These are phyloP conservation scores for Pythium coloratum DNA, from an alignment of 352 stramenopile species.

Conservation along the genomic window DNA sequence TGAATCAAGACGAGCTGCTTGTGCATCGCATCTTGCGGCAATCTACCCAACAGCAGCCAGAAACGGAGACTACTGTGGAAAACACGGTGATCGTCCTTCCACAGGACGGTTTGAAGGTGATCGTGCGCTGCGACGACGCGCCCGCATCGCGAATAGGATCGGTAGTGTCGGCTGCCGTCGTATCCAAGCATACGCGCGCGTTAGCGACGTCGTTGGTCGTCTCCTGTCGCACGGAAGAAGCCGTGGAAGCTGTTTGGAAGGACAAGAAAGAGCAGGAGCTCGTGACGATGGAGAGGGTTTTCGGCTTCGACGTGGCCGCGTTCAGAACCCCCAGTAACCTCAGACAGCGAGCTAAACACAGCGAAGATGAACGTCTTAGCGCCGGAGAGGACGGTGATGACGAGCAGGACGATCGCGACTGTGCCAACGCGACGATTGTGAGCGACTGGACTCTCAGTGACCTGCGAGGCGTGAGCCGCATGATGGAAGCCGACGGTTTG, in stretches of 20 bases:
- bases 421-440: constrained; percentile 25
- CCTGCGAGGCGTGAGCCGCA: constrained; percentile 23
- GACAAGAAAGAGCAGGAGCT: constrained; percentile 2
- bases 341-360: background rate
- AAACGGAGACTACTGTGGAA: background rate
- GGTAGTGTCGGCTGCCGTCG: background rate
- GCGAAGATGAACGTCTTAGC: background rate
- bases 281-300: constrained; percentile 10
- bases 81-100: background rate
- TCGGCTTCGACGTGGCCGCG: constrained; percentile 26
- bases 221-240: background rate
- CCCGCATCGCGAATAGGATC: constrained; percentile 14
- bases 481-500: constrained; percentile 24
- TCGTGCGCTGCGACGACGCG: constrained; percentile 19
- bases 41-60: background rate
- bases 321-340: background rate
- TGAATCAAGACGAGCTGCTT: constrained; percentile 48
- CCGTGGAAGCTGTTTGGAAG: background rate
- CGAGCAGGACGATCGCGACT: constrained; percentile 8
- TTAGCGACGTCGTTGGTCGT: background rate
- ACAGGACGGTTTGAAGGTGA: constrained; percentile 1
- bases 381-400: constrained; percentile 6
- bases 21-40: constrained; percentile 27
- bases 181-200: background rate
- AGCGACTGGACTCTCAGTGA: constrained; percentile 30